Base-by-base conservation (phyloP, 257 asterid genomes). In the Cynanchum wilfordii region DNA sequence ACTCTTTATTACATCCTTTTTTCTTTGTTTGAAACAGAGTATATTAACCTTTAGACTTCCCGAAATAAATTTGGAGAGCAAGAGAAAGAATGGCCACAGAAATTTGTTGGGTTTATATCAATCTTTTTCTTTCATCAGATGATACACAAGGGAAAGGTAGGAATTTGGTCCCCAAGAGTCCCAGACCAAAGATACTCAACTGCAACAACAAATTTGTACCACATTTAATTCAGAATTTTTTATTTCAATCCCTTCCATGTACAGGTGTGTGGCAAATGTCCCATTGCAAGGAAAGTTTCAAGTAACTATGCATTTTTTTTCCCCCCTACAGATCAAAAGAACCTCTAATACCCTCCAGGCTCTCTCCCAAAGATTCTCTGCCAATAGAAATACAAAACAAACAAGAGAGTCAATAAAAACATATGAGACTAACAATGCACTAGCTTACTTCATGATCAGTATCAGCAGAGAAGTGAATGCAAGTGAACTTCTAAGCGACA, bases 351-450 rank as follows among this genome's bases (percentile, higher is more conserved):
- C 87, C 96, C 10, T 91, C 97, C 78, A 93, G 80, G 82, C 95
- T 89, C 82, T 93, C 94, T 77, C 98, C 98, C n/a, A 91, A 87
- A 49, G 97, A 93, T 16, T 63, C 82, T 85, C 98, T 93, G 92
- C 82, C 71, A 80, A 71, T 29, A 38, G 36, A 38, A 30, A 80
- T 42, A 49, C 44, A 33, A 75, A 20, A 77, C 49, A 72, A 73
- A 69, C 42, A 63, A 19, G 8, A 36, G 54, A 63, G 12, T 42
- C 54, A 19, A 60, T 40, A 24, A 38, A n/a, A n/a, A 1, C 2
- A 55, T 40, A 55, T 7, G 44, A 25, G 4, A 59, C 17, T 51
- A 29, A 10, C 10, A 15, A 27, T 38, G n/a, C 33, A 29, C 57
- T 15, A 11, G 9, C 33, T 27, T 19, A 62, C 11, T 62, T 62